These are phyloP conservation scores for Cyclocybe cylindracea DNA, from an alignment of 768 basidiomycete species.

Conservation along the genomic window DNA sequence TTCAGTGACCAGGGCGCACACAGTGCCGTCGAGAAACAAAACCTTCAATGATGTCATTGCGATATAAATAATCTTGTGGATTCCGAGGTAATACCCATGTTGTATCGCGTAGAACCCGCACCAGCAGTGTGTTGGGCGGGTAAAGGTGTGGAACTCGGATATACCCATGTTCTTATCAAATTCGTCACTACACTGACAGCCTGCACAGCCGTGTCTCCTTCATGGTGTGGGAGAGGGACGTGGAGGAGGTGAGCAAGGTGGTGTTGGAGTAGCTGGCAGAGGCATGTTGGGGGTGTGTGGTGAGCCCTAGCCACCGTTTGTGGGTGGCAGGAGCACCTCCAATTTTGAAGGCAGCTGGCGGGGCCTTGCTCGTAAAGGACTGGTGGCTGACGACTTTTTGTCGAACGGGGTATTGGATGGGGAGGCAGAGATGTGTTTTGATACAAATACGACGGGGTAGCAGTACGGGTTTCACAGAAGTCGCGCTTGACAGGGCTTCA, in stretches of 20 bases:
- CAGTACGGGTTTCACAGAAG: slow-evolving; percentile 47
- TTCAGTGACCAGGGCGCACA: too few relatives aligned
- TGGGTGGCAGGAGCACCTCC: slow-evolving; percentile 14
- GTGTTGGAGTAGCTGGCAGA: slow-evolving; percentile 52
- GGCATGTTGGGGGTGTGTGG: slow-evolving; percentile 53
- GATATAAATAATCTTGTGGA: too few relatives aligned
- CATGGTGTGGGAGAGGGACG: slow-evolving; percentile 33
- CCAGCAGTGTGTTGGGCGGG: too few relatives aligned
- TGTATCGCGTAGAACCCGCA: too few relatives aligned
- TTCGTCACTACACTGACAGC: too few relatives aligned
- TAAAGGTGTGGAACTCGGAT: too few relatives aligned
- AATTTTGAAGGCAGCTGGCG: slow-evolving; percentile 31
- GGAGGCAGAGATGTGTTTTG: slow-evolving; percentile 53
- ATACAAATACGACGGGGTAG: slow-evolving; percentile 64
- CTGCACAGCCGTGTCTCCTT: too few relatives aligned
- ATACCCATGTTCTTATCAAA: too few relatives aligned
- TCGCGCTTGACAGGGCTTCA: too few relatives aligned
- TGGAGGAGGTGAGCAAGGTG: slow-evolving; percentile 62
- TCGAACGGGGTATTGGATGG: slow-evolving; percentile 41
- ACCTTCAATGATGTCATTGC: too few relatives aligned
- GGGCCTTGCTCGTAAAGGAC: slow-evolving; percentile 45
- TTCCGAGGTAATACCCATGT: too few relatives aligned
- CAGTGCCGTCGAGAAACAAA: too few relatives aligned
- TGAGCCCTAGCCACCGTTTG: slow-evolving; percentile 22
- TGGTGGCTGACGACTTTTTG: slow-evolving; percentile 42